These are phyloP conservation scores for Pseudogymnoascus sp. DNA, from an alignment of 2,329 filamentous ascomycete genomes.

Conservation along the genomic window DNA sequence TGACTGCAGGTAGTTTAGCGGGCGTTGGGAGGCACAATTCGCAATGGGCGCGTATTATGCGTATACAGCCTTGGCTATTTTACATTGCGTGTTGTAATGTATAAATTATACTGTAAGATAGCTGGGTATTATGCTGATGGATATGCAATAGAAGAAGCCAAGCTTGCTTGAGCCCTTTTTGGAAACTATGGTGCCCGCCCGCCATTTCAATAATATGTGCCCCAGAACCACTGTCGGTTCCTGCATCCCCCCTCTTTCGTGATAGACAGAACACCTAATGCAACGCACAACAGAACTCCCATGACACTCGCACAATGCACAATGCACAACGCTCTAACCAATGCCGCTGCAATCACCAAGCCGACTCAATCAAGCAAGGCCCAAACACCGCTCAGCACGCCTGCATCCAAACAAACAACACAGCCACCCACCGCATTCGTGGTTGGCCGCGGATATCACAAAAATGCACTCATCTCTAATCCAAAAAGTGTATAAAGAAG, in stretches of 20 bases:
- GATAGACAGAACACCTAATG: not conserved
- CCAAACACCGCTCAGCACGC: not conserved
- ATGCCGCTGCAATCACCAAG: not conserved
- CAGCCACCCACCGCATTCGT: too few relatives aligned
- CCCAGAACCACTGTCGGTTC: not conserved
- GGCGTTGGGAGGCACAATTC: not conserved
- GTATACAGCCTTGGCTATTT: not conserved
- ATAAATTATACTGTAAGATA: not conserved
- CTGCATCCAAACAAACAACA: not conserved
- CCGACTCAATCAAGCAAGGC: not conserved
- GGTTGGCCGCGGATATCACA: not conserved
- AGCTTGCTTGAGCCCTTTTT: not conserved
- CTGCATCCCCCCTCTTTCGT: not conserved
- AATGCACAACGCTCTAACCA: not conserved
- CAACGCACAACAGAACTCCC: not conserved
- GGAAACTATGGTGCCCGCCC: not conserved
- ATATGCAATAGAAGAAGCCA: not conserved
- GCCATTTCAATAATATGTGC: not conserved
- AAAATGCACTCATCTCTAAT: not conserved
- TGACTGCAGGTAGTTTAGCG: not conserved
- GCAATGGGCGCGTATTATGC: not conserved
- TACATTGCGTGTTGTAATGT: not conserved
- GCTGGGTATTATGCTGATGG: not conserved
- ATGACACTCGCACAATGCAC: not conserved
- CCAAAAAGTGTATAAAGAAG: conserved; percentile 1